phyloP scores from a whole-genome alignment of 2,329 filamentous ascomycete species.

The Helotiales sp. region DNA sequence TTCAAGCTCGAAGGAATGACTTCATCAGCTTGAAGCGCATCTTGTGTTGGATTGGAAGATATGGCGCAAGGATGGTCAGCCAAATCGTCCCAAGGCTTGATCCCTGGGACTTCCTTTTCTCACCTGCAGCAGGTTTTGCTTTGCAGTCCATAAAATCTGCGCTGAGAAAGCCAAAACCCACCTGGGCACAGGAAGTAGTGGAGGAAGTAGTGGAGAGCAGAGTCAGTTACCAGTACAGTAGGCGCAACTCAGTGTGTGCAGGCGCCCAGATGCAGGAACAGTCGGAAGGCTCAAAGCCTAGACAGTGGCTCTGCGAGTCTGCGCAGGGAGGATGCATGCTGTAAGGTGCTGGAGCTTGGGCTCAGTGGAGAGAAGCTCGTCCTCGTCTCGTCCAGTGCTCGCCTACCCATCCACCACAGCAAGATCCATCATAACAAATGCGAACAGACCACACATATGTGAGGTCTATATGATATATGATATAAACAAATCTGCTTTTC shows the following conservation, averaged over 20 bases:
- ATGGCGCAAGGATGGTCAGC: slow-evolving; percentile 31
- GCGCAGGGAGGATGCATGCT: slow-evolving; percentile 10
- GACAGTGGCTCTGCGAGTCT: background rate
- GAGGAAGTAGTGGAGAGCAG: background rate
- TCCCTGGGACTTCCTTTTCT: slow-evolving; percentile 21
- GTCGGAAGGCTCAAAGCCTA: background rate
- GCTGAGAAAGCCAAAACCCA: background rate
- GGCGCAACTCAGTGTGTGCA: background rate
- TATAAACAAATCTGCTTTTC: slow-evolving; percentile 14
- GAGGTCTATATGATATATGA: slow-evolving; percentile 6
- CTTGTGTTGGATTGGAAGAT: too few relatives aligned
- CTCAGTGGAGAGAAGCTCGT: background rate
- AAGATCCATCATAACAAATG: slow-evolving; percentile 24
- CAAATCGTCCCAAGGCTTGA: slow-evolving; percentile 33
- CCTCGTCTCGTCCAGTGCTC: background rate
- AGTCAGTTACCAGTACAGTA: too few relatives aligned
- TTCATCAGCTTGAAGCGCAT: too few relatives aligned
- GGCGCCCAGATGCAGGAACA: background rate
- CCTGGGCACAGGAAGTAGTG: too few relatives aligned
- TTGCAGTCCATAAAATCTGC: background rate
- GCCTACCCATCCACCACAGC: background rate
- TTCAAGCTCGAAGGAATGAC: too few relatives aligned
- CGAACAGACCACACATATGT: slow-evolving; percentile 23
- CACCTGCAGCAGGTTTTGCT: background rate
- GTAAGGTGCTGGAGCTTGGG: slow-evolving; percentile 3